Base-by-base conservation (phyloP, 2,329 filamentous ascomycete species). In the Ceratocystis lukuohia region DNA sequence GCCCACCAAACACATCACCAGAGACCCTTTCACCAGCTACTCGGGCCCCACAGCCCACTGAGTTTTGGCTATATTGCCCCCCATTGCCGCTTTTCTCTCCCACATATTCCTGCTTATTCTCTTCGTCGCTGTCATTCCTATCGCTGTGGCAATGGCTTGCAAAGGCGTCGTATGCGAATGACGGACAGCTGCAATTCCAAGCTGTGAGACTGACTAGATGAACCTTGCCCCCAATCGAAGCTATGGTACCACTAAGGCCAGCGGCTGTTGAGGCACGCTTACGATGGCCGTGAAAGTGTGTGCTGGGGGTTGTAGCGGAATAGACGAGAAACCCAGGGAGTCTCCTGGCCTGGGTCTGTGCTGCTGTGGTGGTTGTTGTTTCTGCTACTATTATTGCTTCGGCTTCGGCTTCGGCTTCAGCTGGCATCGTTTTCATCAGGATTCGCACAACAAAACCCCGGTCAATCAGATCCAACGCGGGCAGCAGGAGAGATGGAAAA, bases 151-250 rank as follows among this genome's bases (percentile, higher is more conserved):
- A 15, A 56, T n/a, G 45, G 8, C 64, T 68, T 25, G 71, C 79
- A 70, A 91, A 92, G 1, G 87, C 83, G 22, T 86, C 80, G 69
- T 95, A 86, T 0, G 87, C 82, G 74, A 97, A 97, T 1, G 85
- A 86, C 2, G 91, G 88, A 77, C 94, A 99, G 0, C 85, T 89
- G 75, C 94, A 99, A 74, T 88, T 91, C 94, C 94, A 97, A 1
- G 87, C 84, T 0, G 74, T 71, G 1, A 92, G 80, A 8, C 86
- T 83, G 17, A 97, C 88, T 71, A 89, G 79, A 75, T 96, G 95
- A 1, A 66, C 45, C 5, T 64, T 66, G 5, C 41, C 61, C 6
- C 37, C 17, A 28, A 53, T 28, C 48, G 48, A 53, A 7, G 62
- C 17, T 1, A 15, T 17, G 8, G 7, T 17, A 10, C 22, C 61